Evolutionary conservation across 2,329 filamentous ascomycete species (phyloP), one percentile per base, ranked within the genome.

Genomic region (Rasamsonia emersonii): DNA sequence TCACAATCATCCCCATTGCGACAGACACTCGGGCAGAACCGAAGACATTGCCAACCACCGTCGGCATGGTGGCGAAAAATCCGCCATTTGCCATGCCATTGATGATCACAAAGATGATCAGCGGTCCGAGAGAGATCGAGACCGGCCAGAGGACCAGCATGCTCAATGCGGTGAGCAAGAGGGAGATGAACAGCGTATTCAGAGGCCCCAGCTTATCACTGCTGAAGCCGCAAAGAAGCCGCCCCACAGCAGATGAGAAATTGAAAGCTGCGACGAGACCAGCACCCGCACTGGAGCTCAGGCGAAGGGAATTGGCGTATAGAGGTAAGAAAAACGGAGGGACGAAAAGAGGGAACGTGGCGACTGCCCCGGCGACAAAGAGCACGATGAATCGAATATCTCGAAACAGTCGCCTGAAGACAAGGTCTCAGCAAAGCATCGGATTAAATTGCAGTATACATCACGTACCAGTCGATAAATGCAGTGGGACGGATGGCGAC

Each of bases 11-110:
- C 4, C 71, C 67, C 67, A 79, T 74, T 0, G 70, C 73, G 13
- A 75, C 67, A 3, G 67, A 60, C 21, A 75, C 64, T 3, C 70
- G 59, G 1, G 63, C 64, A 3, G 64, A 71, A 2, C 73, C 75
- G 53, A 77, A 77, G 0, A 75, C 65, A 40, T 68, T 74, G 0
- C 70, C 68, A 0, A 79, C 70, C 2, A 75, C 74, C 0, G 75
- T 78, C 0, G 76, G 76, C 62, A 79, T 76, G 0, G 70, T 71
- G 1, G 70, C 68, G 45, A 80, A 79, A 57, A 79, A 79, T 0
- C 70, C 73, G 0, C 76, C 76, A 42, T 78, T 79, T 4, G 70
- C 65, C 21, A 67, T 54, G 0, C 76, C 76, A 40, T 78, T 79
- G 14, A 79, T 54, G 4, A 77, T 57, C 6, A 71, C 71, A 44